phyloP scores from a whole-genome alignment of 2,329 filamentous ascomycete genomes.

The Hypoxylon sp. region DNA sequence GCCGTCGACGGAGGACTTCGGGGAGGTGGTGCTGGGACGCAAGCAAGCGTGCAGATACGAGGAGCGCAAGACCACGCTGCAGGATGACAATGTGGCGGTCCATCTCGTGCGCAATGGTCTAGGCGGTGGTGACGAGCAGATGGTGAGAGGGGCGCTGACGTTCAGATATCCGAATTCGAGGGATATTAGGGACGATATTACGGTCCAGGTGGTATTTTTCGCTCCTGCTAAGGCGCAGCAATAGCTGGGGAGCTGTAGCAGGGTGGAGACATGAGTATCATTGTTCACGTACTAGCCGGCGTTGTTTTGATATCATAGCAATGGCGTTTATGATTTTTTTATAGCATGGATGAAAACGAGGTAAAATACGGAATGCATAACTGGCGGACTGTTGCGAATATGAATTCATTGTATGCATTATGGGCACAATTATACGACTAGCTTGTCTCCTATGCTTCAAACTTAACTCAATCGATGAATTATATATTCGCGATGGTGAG shows the following conservation, averaged over 20 bases:
- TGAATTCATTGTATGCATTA: background rate
- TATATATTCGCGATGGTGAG: background rate
- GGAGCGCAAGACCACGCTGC: slow-evolving; percentile 77
- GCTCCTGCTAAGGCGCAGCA: slow-evolving; percentile 55
- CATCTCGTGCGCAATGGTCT: slow-evolving; percentile 86
- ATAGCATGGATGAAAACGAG: background rate
- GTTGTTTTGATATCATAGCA: slow-evolving; percentile 16
- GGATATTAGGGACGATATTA: slow-evolving; percentile 78
- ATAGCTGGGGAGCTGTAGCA: background rate
- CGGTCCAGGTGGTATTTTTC: slow-evolving; percentile 89
- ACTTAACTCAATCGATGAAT: background rate
- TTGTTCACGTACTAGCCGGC: slow-evolving; percentile 14
- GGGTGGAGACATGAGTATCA: background rate
- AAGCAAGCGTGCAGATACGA: slow-evolving; percentile 50
- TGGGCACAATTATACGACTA: background rate
- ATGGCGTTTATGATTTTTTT: slow-evolving; percentile 20
- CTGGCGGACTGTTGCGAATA: background rate
- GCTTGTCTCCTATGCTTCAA: background rate
- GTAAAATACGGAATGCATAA: slow-evolving; percentile 3
- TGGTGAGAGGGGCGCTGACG: slow-evolving; percentile 80
- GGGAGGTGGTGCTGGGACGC: slow-evolving; percentile 48
- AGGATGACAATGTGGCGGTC: slow-evolving; percentile 85
- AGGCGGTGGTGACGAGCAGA: slow-evolving; percentile 80
- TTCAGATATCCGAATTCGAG: slow-evolving; percentile 79
- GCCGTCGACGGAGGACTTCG: slow-evolving; percentile 40